Percentiles rank a stretch among this genome's conserved stretches.
Conservation (phyloP, 2,329 filamentous ascomycete species). For the Cladosporium sp. region DNA sequence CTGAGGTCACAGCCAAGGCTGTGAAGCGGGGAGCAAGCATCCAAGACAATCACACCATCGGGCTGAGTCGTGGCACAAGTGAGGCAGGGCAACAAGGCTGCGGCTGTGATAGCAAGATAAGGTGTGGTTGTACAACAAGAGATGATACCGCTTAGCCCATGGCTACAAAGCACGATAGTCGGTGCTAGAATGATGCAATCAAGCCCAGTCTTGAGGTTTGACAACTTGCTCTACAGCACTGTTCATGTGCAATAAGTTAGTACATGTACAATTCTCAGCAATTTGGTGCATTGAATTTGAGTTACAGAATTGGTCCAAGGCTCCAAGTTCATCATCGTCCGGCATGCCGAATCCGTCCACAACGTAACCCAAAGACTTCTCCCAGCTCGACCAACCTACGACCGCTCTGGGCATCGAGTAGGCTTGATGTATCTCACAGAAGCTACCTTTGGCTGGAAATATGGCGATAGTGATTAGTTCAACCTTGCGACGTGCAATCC, state of each 20-base stretch:
- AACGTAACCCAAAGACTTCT: slow-evolving; percentile 3
- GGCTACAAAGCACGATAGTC: neutral
- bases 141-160: neutral
- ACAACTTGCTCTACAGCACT: neutral
- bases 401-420: neutral
- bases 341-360: neutral
- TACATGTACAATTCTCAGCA: neutral
- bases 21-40: slow-evolving; percentile 2
- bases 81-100: neutral
- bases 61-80: neutral
- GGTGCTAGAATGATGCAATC: neutral
- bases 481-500: neutral
- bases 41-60: neutral
- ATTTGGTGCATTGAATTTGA: neutral
- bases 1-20: slow-evolving; percentile 6
- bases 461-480: neutral
- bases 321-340: slow-evolving; percentile 5
- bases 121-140: neutral
- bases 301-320: neutral
- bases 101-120: neutral
- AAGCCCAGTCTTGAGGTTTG: neutral
- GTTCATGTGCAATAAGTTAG: neutral
- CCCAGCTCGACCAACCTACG: neutral
- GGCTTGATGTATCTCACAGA: neutral
- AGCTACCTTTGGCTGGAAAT: neutral